A percentile compares a stretch with the other conserved stretches of the same genome.
Evolutionary conservation across 805 yeast species (phyloP).

Genomic region (Tetrapisispora taiwanensis): DNA sequence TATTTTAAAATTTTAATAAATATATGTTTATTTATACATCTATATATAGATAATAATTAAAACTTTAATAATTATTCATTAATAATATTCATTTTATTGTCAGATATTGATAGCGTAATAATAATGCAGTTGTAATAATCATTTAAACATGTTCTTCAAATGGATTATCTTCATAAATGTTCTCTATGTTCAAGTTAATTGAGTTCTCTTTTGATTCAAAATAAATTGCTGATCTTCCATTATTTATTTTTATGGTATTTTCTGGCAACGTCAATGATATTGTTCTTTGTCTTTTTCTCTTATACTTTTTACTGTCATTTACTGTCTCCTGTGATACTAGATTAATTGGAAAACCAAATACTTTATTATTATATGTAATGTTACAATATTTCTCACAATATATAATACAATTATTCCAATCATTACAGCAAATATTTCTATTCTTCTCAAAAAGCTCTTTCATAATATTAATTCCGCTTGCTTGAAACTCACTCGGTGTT

Average conservation of each 20-base stretch:
- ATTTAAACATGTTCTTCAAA: neutral
- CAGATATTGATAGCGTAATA: too few species aligned
- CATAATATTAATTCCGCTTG: slow-evolving; percentile 13
- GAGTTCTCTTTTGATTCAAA: slow-evolving; percentile 11
- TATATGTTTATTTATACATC: too few species aligned
- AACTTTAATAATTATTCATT: too few species aligned
- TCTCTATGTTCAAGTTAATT: neutral
- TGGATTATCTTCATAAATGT: neutral
- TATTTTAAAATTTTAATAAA: too few species aligned
- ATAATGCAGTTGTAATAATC: too few species aligned
- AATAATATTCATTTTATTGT: too few species aligned
- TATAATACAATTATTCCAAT: slow-evolving; percentile 22
- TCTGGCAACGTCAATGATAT: slow-evolving; percentile 16
- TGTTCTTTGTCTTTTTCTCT: slow-evolving; percentile 12
- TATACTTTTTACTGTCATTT: slow-evolving; percentile 13
- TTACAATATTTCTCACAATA: slow-evolving; percentile 17
- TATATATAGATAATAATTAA: too few species aligned
- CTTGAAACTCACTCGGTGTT: slow-evolving; percentile 10
- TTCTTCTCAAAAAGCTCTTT: slow-evolving; percentile 9
- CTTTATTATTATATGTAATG: slow-evolving; percentile 10
- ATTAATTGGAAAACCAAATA: slow-evolving; percentile 20
- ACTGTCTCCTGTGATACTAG: slow-evolving; percentile 12
- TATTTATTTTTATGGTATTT: slow-evolving; percentile 14
- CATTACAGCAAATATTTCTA: slow-evolving; percentile 15
- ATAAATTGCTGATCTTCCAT: slow-evolving; percentile 15